Evolutionary conservation across 768 basidiomycete species (phyloP), one percentile per base, ranked within the genome.

Genomic region (Kwoniella newhampshirensis): DNA sequence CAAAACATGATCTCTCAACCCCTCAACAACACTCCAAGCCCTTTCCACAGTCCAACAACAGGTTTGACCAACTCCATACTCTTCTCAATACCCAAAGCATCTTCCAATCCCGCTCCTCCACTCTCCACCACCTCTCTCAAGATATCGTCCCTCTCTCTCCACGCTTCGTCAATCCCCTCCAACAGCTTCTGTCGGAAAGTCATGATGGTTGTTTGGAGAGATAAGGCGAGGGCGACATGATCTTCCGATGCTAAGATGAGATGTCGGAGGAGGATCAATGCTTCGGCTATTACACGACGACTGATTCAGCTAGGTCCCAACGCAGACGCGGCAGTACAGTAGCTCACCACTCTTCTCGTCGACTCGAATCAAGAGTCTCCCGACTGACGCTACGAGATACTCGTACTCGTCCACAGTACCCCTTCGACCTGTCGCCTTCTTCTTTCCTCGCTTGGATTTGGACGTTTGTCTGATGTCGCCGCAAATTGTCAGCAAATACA

Each of bases 321-420:
- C n/a, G n/a, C n/a, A n/a, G n/a, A n/a, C n/a, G n/a, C n/a, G n/a
- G n/a, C n/a, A n/a, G n/a, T 23, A 12, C 43, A 32, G 21, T 28
- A 6, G 64, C 81, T 41, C 67, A 90, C 90, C 82, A 78, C 84
- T 86, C 18, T 83, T 81, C 5, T 79, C 77, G 43, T 79, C 78
- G 67, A 89, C 85, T 37, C 86, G 78, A 12, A 78, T 79, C 17
- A 84, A 83, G 2, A 96, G 80, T 69, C 96, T 91, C 5, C 83
- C 82, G 57, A 94, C 77, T 2, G 90, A 92, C 53, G 82, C 85
- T 37, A 99, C 81, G 4, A 98, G 81, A 67, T 98, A 97, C 67
- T 91, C 89, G 77, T 96, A 92, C 76, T 98, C 96, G 68, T 94
- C 92, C 0, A 93, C 87, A 0, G 92, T 96, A 7, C 96, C 96